Conservation (phyloP, 148 eudicot genomes). For the Bassia scoparia region DNA sequence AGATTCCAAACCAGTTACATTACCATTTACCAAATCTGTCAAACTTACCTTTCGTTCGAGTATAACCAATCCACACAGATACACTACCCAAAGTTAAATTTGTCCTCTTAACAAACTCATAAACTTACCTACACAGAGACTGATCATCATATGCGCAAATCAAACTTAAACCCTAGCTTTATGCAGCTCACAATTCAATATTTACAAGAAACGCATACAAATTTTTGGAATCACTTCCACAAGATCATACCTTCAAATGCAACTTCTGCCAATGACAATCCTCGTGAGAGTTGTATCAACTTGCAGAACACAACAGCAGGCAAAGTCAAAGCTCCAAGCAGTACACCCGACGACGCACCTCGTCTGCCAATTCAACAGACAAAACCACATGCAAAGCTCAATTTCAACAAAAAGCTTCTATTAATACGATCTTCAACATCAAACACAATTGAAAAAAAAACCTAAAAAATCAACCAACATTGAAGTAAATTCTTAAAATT, state of each 20-base stretch:
- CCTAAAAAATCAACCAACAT: neutral
- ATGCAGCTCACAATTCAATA: neutral
- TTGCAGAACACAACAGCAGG: constrained; percentile 69
- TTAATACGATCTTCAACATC: neutral
- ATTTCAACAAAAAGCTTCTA: neutral
- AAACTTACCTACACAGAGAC: too few species aligned
- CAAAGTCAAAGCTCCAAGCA: constrained; percentile 74
- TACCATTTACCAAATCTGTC: too few species aligned
- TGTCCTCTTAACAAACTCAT: too few species aligned
- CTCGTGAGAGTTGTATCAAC: constrained; percentile 66
- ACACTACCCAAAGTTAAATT: too few species aligned
- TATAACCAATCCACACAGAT: too few species aligned
- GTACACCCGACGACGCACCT: constrained; percentile 78
- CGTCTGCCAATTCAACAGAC: constrained; percentile 40
- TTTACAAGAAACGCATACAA: neutral
- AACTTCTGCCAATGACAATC: constrained; percentile 40
- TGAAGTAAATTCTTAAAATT: neutral
- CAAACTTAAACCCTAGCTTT: neutral
- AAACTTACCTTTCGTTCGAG: too few species aligned
- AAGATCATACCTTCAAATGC: constrained; percentile 42
- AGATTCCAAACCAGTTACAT: too few species aligned
- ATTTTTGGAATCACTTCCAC: neutral
- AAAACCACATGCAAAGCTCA: neutral
- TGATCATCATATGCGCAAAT: too few species aligned
- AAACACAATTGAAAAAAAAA: neutral